Conservation (phyloP, 2,329 filamentous ascomycete genomes). For the Neopestalotiopsis clavispora region DNA sequence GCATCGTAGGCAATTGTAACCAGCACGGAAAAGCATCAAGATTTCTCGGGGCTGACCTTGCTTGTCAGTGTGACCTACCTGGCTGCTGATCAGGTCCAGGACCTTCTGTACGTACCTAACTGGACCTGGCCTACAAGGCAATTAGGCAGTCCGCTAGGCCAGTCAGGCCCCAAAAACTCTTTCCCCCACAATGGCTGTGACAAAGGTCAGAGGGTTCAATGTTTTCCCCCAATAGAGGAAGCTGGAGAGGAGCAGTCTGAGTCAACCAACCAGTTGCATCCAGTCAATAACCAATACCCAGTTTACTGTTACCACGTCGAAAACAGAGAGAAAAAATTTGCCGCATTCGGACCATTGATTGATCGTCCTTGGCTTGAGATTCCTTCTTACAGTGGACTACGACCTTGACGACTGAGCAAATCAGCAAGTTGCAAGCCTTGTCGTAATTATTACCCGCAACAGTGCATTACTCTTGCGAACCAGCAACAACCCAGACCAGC, state of each 20-base stretch:
- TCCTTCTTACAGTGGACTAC: background rate
- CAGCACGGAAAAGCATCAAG: background rate
- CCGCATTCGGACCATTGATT: background rate
- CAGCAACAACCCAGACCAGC: background rate
- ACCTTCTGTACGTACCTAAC: no score
- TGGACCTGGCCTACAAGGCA: no score
- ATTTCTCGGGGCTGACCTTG: background rate
- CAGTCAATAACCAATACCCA: constrained; percentile 9
- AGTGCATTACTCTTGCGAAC: background rate
- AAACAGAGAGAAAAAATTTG: background rate
- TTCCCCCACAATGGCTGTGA: background rate
- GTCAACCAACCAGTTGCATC: constrained; percentile 3
- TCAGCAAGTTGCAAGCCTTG: background rate
- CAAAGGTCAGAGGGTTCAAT: background rate
- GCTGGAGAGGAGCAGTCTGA: background rate
- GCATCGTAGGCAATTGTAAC: background rate
- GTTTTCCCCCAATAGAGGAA: background rate
- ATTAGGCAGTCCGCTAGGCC: no score
- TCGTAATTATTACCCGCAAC: background rate
- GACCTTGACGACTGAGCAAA: background rate
- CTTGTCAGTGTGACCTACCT: background rate
- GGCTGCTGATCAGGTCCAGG: background rate
- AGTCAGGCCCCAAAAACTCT: background rate
- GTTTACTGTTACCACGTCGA: background rate
- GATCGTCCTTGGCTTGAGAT: background rate